Base-by-base conservation (phyloP, 768 basidiomycete species). In the Russula compacta region DNA sequence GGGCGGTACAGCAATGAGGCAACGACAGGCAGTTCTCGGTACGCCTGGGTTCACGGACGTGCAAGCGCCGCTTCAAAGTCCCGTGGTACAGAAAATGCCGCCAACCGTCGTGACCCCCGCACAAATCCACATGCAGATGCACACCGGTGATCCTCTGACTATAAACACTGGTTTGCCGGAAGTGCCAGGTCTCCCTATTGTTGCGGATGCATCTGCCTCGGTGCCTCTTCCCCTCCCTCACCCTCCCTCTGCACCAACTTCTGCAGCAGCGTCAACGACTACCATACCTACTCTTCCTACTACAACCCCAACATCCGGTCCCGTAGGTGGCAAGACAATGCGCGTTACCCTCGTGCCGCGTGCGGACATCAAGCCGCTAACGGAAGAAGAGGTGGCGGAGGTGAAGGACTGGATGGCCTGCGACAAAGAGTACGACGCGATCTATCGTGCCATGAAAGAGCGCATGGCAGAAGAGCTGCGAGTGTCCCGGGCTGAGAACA, bases 381-480 rank as follows among this genome's bases (percentile, higher is more conserved):
- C 67, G 7, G 70, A 75, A 8, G 69, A 70, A 1, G 85, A 90
- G 69, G 79, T 88, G 29, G 60, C 56, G 24, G 67, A 78, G 43
- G 72, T 90, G 48, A 73, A 85, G 66, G 70, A 59, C 44, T 91
- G 88, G 88, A 83, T 87, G 78, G 73, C 76, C 63, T 71, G 67
- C 51, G 91, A 92, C 67, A 74, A 77, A 52, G 79, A 75, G 64
- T 85, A 88, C 64, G 82, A 86, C 36, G 72, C 66, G 5, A 68
- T 74, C 7, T 77, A 75, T 62, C 76, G 77, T 54, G 71, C 71
- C 52, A 84, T 83, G 78, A 77, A 79, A 58, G 75, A 75, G 19
- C 75, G 82, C 29, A 80, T 81, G 77, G 66, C 68, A 19, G 77
- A 78, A 36, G 87, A 86, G 72, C 60, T 78, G 43, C 73, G 76